Evolutionary conservation across 306 rosid species (phyloP).

Genomic region (Cucumis cinereus): DNA sequence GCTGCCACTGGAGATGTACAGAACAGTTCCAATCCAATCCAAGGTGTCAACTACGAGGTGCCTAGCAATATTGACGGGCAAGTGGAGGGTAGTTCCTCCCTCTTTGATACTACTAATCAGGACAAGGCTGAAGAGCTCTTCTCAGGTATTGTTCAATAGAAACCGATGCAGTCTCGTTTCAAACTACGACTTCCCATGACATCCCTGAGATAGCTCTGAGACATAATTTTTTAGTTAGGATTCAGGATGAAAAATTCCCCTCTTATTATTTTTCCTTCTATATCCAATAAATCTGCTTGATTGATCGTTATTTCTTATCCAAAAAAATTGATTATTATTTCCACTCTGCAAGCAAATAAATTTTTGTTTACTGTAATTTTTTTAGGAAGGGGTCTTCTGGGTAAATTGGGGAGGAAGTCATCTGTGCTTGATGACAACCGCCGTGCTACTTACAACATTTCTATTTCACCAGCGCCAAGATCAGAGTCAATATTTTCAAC

Average conservation of each 20-base stretch:
- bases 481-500: slow-evolving; percentile 71
- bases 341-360: background rate
- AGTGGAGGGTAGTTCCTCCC: slow-evolving; percentile 49
- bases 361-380: slow-evolving; percentile 11
- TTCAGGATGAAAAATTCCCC: background rate
- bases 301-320: background rate
- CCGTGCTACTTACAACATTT: slow-evolving; percentile 57
- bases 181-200: too few relatives aligned
- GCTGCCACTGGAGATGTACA: slow-evolving; percentile 56
- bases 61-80: slow-evolving; percentile 53
- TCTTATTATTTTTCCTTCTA: background rate
- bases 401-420: slow-evolving; percentile 71
- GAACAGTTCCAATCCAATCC: slow-evolving; percentile 39
- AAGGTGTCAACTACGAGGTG: slow-evolving; percentile 47
- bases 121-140: slow-evolving; percentile 66
- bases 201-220: background rate
- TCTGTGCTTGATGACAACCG: slow-evolving; percentile 57
- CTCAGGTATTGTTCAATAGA: slow-evolving; percentile 36
- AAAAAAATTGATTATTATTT: background rate
- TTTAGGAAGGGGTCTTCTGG: slow-evolving; percentile 51
- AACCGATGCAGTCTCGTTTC: background rate
- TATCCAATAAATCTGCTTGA: background rate
- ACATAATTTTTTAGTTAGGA: background rate
- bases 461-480: slow-evolving; percentile 35
- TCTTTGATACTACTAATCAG: slow-evolving; percentile 48